phyloP scores from a whole-genome alignment of 2,329 filamentous ascomycete genomes.

The Talaromyces sp. region DNA sequence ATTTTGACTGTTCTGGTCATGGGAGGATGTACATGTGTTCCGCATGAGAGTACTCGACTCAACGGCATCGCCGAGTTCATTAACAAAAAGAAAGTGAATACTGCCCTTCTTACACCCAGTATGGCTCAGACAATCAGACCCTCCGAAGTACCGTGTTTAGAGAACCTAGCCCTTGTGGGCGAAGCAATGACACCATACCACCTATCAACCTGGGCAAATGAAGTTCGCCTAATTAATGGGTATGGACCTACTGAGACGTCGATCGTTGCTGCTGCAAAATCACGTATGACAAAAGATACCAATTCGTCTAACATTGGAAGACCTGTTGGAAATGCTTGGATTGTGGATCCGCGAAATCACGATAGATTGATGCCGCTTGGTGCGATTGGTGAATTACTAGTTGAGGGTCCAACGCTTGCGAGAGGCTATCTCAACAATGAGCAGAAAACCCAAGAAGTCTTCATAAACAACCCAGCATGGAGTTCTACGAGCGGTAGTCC shows the following conservation, averaged over 20 bases:
- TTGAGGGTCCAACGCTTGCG: conserved; percentile 42
- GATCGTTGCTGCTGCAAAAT: conserved; percentile 17
- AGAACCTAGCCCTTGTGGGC: conserved; percentile 40
- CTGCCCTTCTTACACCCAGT: conserved; percentile 58
- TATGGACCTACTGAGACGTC: conserved; percentile 18
- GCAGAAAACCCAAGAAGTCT: conserved; percentile 34
- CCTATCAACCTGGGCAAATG: conserved; percentile 9
- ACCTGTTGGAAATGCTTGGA: conserved; percentile 41
- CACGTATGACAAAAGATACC: conserved; percentile 7
- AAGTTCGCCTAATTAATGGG: conserved; percentile 16
- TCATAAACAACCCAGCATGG: conserved; percentile 39
- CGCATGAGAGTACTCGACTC: conserved; percentile 46
- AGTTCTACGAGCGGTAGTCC: conserved; percentile 38
- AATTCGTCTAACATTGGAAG: conserved; percentile 33
- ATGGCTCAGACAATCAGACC: conserved; percentile 48
- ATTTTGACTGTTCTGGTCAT: conserved; percentile 53
- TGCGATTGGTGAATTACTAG: conserved; percentile 36
- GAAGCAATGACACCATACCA: conserved; percentile 43
- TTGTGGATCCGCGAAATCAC: conserved; percentile 45
- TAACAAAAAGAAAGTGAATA: conserved; percentile 50
- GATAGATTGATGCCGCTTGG: conserved; percentile 46
- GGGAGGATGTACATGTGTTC: conserved; percentile 59
- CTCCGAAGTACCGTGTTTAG: conserved; percentile 29
- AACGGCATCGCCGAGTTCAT: conserved; percentile 38
- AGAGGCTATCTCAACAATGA: conserved; percentile 46